Percentiles rank a stretch among this genome's conserved stretches.
Evolutionary conservation across 2,329 filamentous ascomycete species (phyloP).

Genomic region (Sordariomycetes sp.): DNA sequence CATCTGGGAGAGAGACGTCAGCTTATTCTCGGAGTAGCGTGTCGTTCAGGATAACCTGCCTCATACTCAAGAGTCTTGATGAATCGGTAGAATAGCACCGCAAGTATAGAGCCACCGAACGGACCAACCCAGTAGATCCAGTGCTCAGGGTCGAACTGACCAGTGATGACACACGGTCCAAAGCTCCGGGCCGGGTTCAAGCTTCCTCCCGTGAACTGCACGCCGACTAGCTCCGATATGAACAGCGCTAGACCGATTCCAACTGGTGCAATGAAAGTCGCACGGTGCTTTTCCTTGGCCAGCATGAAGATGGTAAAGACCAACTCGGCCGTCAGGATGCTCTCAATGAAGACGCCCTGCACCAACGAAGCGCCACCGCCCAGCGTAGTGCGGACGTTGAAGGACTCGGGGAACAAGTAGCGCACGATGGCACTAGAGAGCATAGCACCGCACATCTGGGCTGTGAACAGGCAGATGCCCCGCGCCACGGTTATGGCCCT

Average conservation of each 20-base stretch:
- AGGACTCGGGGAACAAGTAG: conserved; percentile 30
- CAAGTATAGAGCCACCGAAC: conserved; percentile 20
- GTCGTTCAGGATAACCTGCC: conserved; percentile 11
- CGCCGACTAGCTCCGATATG: conserved; percentile 32
- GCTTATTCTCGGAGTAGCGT: too few species aligned
- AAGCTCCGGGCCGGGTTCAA: conserved; percentile 37
- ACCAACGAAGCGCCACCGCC: conserved; percentile 26
- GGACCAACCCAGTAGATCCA: conserved; percentile 35
- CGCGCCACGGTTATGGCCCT: conserved; percentile 36
- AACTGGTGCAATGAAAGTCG: conserved; percentile 36
- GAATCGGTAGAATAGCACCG: conserved; percentile 26
- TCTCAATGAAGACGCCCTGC: conserved; percentile 40
- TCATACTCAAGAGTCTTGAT: conserved; percentile 31
- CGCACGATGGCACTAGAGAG: conserved; percentile 30
- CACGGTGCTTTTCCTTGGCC: conserved; percentile 39
- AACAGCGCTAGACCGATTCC: conserved; percentile 38
- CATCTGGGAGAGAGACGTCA: too few species aligned
- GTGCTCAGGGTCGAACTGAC: conserved; percentile 29
- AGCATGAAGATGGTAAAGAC: conserved; percentile 42
- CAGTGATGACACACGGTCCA: conserved; percentile 33
- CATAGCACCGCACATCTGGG: conserved; percentile 40
- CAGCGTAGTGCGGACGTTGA: conserved; percentile 31
- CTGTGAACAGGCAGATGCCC: conserved; percentile 33
- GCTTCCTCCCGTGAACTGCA: conserved; percentile 38
- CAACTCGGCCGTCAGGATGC: conserved; percentile 36